phyloP scores from a whole-genome alignment of 768 basidiomycete genomes.

The Pisolithus tinctorius region DNA sequence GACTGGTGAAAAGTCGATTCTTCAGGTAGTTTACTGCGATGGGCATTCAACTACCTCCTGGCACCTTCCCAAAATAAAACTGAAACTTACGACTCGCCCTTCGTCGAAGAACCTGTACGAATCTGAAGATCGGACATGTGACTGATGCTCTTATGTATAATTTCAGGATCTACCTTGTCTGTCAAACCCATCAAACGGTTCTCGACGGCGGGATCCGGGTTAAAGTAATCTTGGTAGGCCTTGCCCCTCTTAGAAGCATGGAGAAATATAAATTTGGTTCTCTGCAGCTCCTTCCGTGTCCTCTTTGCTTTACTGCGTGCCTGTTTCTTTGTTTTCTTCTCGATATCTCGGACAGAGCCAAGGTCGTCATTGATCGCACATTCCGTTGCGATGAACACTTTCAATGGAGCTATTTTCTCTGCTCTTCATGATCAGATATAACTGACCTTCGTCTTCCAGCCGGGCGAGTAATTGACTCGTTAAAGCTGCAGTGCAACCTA shows the following conservation, averaged over 20 bases:
- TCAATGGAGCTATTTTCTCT: background rate
- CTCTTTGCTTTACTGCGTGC: constrained; percentile 38
- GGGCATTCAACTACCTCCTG: background rate
- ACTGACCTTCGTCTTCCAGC: constrained; percentile 62
- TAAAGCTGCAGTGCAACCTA: constrained; percentile 49
- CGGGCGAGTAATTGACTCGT: constrained; percentile 60
- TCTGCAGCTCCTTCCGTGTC: constrained; percentile 46
- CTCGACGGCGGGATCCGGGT: constrained; percentile 53
- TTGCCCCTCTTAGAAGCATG: constrained; percentile 34
- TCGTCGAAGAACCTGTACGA: background rate
- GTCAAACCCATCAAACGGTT: constrained; percentile 53
- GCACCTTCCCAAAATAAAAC: background rate
- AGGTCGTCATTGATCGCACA: constrained; percentile 42
- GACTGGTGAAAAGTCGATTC: background rate
- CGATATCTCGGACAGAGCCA: constrained; percentile 34
- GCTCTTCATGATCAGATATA: background rate
- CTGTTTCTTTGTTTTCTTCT: constrained; percentile 34
- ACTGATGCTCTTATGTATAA: background rate
- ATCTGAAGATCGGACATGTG: background rate
- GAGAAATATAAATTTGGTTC: constrained; percentile 54
- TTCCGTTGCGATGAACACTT: constrained; percentile 58
- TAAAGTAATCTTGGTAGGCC: constrained; percentile 64
- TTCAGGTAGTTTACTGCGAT: background rate
- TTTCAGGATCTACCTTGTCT: constrained; percentile 36
- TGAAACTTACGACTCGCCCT: background rate